Evolutionary conservation across 257 asterid species (phyloP).

Genomic region (Catharanthus roseus): DNA sequence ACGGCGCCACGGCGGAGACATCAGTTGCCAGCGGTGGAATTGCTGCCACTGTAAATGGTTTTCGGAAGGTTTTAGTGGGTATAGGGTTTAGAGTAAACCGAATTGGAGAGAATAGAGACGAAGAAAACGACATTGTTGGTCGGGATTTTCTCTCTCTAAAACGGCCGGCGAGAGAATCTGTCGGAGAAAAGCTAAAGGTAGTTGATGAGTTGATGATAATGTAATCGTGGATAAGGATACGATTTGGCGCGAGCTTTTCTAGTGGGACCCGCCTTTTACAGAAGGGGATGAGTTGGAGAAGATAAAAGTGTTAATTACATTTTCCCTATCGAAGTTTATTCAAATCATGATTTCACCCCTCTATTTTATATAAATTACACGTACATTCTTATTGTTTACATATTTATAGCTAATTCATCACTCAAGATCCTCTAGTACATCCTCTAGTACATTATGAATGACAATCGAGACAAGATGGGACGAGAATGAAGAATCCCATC

Average conservation of each 20-base stretch:
- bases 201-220: slow-evolving; percentile 28
- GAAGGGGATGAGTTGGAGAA: background rate
- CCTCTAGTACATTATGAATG: too few species aligned
- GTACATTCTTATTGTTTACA: too few species aligned
- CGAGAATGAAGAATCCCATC: too few species aligned
- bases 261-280: slow-evolving; percentile 22
- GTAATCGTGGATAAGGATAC: slow-evolving; percentile 47
- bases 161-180: slow-evolving; percentile 26
- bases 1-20: slow-evolving; percentile 33
- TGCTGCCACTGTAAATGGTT: slow-evolving; percentile 36
- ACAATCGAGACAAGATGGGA: too few species aligned
- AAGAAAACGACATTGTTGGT: slow-evolving; percentile 44
- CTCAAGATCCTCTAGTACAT: too few species aligned
- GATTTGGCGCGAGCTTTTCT: slow-evolving; percentile 31
- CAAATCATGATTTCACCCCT: too few species aligned
- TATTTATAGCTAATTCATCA: too few species aligned
- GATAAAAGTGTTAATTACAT: too few species aligned
- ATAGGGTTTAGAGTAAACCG: slow-evolving; percentile 34
- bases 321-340: too few species aligned
- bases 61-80: slow-evolving; percentile 28
- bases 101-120: slow-evolving; percentile 38
- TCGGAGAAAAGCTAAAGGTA: background rate
- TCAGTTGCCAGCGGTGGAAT: slow-evolving; percentile 61
- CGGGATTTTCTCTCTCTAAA: background rate
- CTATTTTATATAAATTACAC: too few species aligned